Evolutionary conservation across 805 yeast genomes (phyloP), one percentile per base, ranked within the genome.

Genomic region (Myxozyma nipponensis): DNA sequence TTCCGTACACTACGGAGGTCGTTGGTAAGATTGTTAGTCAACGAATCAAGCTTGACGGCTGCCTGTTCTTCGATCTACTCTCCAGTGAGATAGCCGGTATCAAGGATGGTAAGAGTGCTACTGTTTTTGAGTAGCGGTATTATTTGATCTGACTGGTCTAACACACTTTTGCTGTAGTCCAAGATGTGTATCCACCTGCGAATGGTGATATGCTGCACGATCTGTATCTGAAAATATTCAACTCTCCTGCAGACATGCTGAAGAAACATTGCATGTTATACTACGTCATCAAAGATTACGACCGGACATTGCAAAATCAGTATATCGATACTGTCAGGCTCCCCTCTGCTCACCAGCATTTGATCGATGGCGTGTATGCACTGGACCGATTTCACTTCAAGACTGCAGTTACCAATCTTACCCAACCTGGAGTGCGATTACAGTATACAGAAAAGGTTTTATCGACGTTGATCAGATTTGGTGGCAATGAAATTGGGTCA

Each of bases 211-310:
- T 42, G 40, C 46, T 53, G 15, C 47, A 41, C 13, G 55, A 50
- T 39, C 24, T 53, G 19, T 45, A 32, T 18, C 22, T 39, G 15
- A 44, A 35, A n/a, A 46, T 53, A n/a, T 30, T 46, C 3, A 39
- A 38, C 24, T 28, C 52, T 7, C 24, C 39, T 3, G 24, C 49
- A 4, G 57, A 53, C 26, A 38, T 46, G 3, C 37, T 53, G 17
- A 50, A 53, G 19, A 47, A 53, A 23, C 57, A 51, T 22, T 50
- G 49, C n/a, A 22, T 53, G 19, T 21, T 53, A 26, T 53, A 49
- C 42, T 53, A 53, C 26, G 37, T 53, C 17, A 34, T 40, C 21
- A 45, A 49, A 34, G 57, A 53, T 34, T 42, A 46, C 28, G 38
- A 45, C 2, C 21, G 37, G 4, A 28, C 42, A n/a, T 18, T 28